Evolutionary conservation across 176 grass and related monocot species (phyloP).

Genomic region (Carex cristatella): DNA sequence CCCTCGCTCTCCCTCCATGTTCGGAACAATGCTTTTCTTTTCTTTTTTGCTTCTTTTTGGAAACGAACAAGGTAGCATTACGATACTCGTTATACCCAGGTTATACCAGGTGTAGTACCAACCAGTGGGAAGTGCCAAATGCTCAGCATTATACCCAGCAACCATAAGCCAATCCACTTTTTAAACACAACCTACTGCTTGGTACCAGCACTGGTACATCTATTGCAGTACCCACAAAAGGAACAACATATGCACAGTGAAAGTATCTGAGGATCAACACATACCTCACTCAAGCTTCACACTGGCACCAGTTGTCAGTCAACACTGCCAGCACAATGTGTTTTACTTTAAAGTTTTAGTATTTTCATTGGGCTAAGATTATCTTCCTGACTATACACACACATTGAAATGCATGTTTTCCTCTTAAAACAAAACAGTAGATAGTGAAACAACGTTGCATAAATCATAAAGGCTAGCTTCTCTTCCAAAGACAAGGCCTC

Average conservation of each 20-base stretch:
- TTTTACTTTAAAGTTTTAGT: not conserved
- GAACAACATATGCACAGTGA: not conserved
- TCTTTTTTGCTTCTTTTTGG: not conserved
- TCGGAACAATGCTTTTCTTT: not conserved
- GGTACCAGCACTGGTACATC: not conserved
- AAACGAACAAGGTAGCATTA: not conserved
- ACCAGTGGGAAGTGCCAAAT: not conserved
- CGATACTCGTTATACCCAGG: not conserved
- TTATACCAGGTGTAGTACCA: not conserved
- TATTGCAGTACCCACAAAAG: not conserved
- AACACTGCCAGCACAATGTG: not conserved
- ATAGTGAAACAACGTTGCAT: no score
- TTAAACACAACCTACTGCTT: not conserved
- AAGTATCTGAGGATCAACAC: not conserved
- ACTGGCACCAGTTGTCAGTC: not conserved
- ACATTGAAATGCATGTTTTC: no score
- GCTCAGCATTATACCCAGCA: not conserved
- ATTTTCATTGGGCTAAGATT: not conserved
- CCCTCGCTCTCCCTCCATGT: not conserved
- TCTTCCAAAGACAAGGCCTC: no score
- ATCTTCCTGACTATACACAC: no score
- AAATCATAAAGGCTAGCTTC: no score
- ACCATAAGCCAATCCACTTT: not conserved
- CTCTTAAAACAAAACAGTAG: no score
- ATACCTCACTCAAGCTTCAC: not conserved